Conservation (phyloP, 768 basidiomycete species). For the Trametes coccinea region DNA sequence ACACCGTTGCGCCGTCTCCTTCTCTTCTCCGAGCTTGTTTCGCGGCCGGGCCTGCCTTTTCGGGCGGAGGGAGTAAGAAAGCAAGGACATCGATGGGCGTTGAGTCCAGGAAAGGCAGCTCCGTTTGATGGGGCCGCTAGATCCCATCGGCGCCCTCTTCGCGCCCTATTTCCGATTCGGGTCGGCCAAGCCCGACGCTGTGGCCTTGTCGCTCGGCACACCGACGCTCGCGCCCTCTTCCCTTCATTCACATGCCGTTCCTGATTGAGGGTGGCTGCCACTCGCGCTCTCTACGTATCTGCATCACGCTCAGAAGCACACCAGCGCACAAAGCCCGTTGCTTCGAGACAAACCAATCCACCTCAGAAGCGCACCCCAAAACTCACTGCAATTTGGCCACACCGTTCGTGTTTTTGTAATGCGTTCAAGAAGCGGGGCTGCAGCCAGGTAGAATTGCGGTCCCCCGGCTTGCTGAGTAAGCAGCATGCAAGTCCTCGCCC, state of each 20-base stretch:
- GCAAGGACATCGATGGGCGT: slow-evolving; percentile 19
- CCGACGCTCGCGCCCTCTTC: not conserved
- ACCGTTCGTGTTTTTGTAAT: too few species aligned
- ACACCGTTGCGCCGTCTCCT: not conserved
- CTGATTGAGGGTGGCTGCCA: slow-evolving; percentile 5
- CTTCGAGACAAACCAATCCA: not conserved
- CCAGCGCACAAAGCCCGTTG: not conserved
- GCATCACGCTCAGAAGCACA: slow-evolving; percentile 1
- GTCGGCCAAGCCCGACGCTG: slow-evolving; percentile 4
- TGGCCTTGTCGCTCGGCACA: slow-evolving; percentile 10
- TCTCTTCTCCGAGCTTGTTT: not conserved
- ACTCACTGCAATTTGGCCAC: not conserved
- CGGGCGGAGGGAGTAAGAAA: slow-evolving; percentile 1
- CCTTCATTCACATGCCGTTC: slow-evolving; percentile 11
- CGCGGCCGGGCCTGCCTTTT: not conserved
- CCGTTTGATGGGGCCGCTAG: slow-evolving; percentile 11
- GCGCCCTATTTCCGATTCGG: slow-evolving; percentile 18
- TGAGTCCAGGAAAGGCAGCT: slow-evolving; percentile 17
- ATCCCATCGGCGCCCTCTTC: slow-evolving; percentile 17
- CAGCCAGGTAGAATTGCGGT: too few species aligned
- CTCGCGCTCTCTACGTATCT: not conserved
- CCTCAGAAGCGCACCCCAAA: slow-evolving; percentile 2
- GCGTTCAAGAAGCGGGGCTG: too few species aligned
- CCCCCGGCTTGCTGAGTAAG: too few species aligned
- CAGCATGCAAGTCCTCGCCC: too few species aligned